Conservation (phyloP, 2,329 filamentous ascomycete species). For the Clarireedia homoeocarpa region DNA sequence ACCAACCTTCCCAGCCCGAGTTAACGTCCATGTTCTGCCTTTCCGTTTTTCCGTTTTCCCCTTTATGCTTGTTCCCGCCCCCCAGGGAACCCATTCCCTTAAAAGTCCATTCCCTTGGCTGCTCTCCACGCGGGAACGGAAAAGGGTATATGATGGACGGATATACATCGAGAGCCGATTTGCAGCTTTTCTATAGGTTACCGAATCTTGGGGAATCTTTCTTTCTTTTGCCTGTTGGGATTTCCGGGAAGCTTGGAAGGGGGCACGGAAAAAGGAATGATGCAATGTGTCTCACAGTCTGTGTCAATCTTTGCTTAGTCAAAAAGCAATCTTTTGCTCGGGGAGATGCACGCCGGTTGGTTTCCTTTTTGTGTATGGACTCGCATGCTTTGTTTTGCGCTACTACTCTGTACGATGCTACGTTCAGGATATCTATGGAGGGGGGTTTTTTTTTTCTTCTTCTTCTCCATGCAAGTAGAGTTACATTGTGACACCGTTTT, state of each 20-base stretch:
- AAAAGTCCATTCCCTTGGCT: neutral
- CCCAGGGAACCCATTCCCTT: too few species aligned
- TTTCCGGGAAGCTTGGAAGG: neutral
- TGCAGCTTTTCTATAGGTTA: neutral
- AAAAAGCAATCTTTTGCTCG: neutral
- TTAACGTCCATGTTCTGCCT: too few species aligned
- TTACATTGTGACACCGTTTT: constrained; percentile 6
- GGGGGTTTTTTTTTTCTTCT: neutral
- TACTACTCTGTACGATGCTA: neutral
- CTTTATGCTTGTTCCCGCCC: neutral
- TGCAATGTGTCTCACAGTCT: neutral
- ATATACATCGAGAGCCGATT: neutral
- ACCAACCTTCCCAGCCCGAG: too few species aligned
- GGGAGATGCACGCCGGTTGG: neutral
- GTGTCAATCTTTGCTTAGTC: neutral
- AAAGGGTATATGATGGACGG: neutral
- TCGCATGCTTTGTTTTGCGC: neutral
- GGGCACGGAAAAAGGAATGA: neutral
- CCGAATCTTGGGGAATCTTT: neutral
- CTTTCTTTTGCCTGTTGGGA: neutral
- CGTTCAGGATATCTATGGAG: neutral
- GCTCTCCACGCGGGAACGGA: neutral
- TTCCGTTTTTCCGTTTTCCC: too few species aligned
- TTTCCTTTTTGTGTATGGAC: neutral
- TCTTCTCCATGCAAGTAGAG: neutral